Percentiles rank a stretch among this genome's conserved stretches.
These are phyloP conservation scores for Capsicum baccatum DNA, from an alignment of 257 asterid species.

Conservation along the genomic window DNA sequence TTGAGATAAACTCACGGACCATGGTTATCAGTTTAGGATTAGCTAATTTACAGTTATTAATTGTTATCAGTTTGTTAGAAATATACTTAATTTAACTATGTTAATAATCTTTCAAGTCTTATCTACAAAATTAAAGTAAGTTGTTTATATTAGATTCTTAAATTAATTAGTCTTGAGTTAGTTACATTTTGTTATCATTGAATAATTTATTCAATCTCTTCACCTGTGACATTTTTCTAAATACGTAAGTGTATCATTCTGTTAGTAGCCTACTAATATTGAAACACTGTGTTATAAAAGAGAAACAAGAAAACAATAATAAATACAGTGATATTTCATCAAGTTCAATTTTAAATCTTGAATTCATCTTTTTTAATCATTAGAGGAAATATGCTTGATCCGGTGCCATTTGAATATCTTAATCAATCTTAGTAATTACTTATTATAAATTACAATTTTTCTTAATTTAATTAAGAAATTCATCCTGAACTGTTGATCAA, in stretches of 20 bases:
- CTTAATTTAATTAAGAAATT: no score
- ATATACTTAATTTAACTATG: no score
- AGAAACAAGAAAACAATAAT: background rate
- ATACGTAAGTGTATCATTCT: background rate
- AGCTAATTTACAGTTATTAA: background rate
- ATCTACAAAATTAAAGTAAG: no score
- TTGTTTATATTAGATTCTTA: no score
- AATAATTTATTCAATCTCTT: background rate
- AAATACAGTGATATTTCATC: background rate
- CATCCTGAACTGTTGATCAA: no score
- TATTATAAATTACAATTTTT: no score
- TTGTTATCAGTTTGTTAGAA: no score
- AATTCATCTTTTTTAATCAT: background rate
- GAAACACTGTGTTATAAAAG: background rate
- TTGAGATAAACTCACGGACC: background rate
- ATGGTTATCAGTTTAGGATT: background rate
- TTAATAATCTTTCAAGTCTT: no score
- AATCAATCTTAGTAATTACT: background rate
- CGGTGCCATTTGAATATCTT: background rate
- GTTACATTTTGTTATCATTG: no score
- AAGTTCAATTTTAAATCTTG: background rate
- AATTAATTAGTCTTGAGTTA: no score
- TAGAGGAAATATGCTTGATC: background rate
- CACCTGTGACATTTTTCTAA: background rate
- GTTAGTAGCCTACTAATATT: background rate